phyloP scores from a whole-genome alignment of 2,329 filamentous ascomycete species.

The Parastagonospora avenae region DNA sequence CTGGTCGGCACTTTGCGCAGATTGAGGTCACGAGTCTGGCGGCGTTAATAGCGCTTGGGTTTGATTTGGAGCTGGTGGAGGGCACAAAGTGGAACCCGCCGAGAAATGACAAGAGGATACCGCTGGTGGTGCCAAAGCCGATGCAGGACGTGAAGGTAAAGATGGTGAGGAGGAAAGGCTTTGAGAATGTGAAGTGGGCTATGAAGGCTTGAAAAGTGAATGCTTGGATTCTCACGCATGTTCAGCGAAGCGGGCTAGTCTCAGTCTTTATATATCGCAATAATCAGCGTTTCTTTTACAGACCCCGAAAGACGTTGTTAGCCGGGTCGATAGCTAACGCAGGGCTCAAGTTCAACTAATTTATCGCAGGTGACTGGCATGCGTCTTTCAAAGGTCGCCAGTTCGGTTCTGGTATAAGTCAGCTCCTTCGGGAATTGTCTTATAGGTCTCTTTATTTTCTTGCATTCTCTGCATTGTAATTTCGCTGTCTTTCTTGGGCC shows the following conservation, averaged over 20 bases:
- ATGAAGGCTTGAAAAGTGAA: background rate
- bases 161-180: slow-evolving; percentile 18
- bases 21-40: slow-evolving; percentile 39
- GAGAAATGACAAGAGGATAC: slow-evolving; percentile 23
- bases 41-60: slow-evolving; percentile 34
- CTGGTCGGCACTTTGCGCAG: slow-evolving; percentile 44
- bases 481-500: no score
- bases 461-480: no score
- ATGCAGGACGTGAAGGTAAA: slow-evolving; percentile 15
- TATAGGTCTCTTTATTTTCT: no score
- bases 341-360: no score
- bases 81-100: slow-evolving; percentile 24
- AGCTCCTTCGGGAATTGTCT: no score
- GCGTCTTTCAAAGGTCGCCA: no score
- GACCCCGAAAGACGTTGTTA: no score
- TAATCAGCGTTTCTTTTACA: no score
- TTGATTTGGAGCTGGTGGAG: slow-evolving; percentile 32
- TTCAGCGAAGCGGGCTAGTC: background rate
- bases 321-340: no score
- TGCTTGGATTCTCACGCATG: background rate
- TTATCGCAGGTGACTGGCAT: no score
- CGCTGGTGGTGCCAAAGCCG: slow-evolving; percentile 27
- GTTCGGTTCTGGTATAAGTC: no score
- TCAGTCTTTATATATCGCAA: no score
- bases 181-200: slow-evolving; percentile 7